Evolutionary conservation across 108 stramenopile genomes (phyloP), one percentile per base, ranked within the genome.

Genomic region (Cyclotella cryptica): DNA sequence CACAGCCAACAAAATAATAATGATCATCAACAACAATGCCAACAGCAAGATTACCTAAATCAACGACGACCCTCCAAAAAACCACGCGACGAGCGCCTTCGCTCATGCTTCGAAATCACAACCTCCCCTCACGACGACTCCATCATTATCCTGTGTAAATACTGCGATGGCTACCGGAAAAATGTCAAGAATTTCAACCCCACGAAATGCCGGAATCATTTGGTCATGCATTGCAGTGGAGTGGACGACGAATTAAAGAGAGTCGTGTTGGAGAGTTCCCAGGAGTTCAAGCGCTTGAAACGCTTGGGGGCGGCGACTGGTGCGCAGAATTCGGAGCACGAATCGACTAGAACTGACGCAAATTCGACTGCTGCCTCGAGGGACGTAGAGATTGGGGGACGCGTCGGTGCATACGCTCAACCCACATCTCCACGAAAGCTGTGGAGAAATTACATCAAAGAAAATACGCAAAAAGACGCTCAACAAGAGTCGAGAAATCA

Each of bases 121-220:
- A 1, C 22, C 19, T 27, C 3, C 13, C 55, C 55, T 21, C 19
- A 58, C 22, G 55, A 21, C 22, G 24, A 26, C 24, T 24, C 26
- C 55, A 58, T 58, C 22, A 58, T 26, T 24, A 35, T 35, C 6
- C 35, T 2, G 4, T 58, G 55, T 27, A 58, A 26, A 26, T 27
- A 58, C 22, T 58, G 55, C 26, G 24, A 28, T 24, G 55, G 3
- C 24, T 58, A 58, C 55, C 17, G 13, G 4, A 58, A 58, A 9
- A 21, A 58, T 58, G 55, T 58, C 22, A 21, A 58, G 24, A 58
- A 58, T 3, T 58, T 58, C 55, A 58, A 58, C 55, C 55, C 55
- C 19, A 58, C 55, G 13, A 58, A 58, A 21, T 24, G 26, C 55
- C 17, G 55, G 2, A 26, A 6, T 14, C 55, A 58, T 21, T 21